Evolutionary conservation across 371 early-diverging fungal species (phyloP).

Genomic region (Lichtheimia corymbifera): DNA sequence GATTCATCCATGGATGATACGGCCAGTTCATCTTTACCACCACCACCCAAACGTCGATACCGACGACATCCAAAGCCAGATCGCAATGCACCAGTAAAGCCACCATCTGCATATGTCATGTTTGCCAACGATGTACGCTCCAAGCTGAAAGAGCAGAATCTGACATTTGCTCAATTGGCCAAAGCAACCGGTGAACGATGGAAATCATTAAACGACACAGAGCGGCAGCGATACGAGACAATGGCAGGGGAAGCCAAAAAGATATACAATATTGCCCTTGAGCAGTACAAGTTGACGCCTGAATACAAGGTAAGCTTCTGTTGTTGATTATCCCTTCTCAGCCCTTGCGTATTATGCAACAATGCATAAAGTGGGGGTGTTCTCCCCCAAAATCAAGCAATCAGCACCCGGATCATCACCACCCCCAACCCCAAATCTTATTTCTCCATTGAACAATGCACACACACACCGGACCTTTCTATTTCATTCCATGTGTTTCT

Average conservation of each 20-base stretch:
- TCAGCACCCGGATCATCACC: too few relatives aligned
- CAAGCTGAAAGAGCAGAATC: conserved; percentile 36
- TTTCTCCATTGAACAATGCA: too few relatives aligned
- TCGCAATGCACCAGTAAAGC: conserved; percentile 55
- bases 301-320: conserved; percentile 26
- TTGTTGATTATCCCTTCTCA: too few relatives aligned
- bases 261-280: conserved; percentile 34
- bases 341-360: too few relatives aligned
- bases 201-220: conserved; percentile 33
- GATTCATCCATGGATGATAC: conserved; percentile 16
- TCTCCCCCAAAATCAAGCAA: too few relatives aligned
- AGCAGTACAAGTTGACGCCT: conserved; percentile 36
- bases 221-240: conserved; percentile 38
- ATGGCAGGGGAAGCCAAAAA: conserved; percentile 44
- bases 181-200: conserved; percentile 53
- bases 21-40: not conserved
- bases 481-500: not conserved
- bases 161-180: conserved; percentile 53
- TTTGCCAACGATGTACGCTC: conserved; percentile 50
- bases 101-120: conserved; percentile 59
- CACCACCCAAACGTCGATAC: conserved; percentile 37
- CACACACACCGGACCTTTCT: not conserved
- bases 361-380: too few relatives aligned
- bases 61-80: conserved; percentile 57
- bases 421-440: too few relatives aligned